phyloP scores from a whole-genome alignment of 2,329 filamentous ascomycete species.

The Scleromitrula shiraiana region DNA sequence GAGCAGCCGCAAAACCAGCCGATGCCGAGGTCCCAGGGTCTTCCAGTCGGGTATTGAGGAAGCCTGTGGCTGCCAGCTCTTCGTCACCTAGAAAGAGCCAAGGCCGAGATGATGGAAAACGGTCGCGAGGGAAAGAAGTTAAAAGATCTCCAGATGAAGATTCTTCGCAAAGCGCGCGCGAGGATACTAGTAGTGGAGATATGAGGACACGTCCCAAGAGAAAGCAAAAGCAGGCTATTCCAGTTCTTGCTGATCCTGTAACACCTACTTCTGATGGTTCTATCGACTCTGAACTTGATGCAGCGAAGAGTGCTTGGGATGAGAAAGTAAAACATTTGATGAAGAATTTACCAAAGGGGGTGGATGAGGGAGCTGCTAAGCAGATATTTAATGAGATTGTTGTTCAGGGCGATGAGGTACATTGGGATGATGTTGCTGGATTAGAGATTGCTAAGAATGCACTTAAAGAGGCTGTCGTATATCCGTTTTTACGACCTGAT shows the following conservation, averaged over 20 bases:
- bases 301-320: slow-evolving; percentile 48
- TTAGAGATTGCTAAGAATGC: slow-evolving; percentile 85
- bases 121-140: slow-evolving; percentile 16
- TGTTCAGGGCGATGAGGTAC: slow-evolving; percentile 86
- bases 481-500: slow-evolving; percentile 90
- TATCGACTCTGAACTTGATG: slow-evolving; percentile 33
- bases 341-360: slow-evolving; percentile 70
- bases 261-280: slow-evolving; percentile 41
- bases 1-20: slow-evolving; percentile 14
- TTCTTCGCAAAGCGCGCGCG: slow-evolving; percentile 27
- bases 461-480: slow-evolving; percentile 91
- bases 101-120: slow-evolving; percentile 21
- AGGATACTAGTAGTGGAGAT: slow-evolving; percentile 26
- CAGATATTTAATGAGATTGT: slow-evolving; percentile 96
- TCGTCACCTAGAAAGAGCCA: slow-evolving; percentile 27
- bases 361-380: slow-evolving; percentile 75
- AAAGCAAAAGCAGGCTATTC: slow-evolving; percentile 29
- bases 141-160: slow-evolving; percentile 21
- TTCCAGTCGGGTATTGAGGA: slow-evolving; percentile 23
- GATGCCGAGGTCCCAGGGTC: not conserved
- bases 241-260: slow-evolving; percentile 31
- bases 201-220: slow-evolving; percentile 19
- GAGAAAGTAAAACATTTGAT: slow-evolving; percentile 56
- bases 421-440: slow-evolving; percentile 89
- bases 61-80: slow-evolving; percentile 28